Base-by-base conservation (phyloP, 75 land plant species). In the Picea sitchensis region DNA sequence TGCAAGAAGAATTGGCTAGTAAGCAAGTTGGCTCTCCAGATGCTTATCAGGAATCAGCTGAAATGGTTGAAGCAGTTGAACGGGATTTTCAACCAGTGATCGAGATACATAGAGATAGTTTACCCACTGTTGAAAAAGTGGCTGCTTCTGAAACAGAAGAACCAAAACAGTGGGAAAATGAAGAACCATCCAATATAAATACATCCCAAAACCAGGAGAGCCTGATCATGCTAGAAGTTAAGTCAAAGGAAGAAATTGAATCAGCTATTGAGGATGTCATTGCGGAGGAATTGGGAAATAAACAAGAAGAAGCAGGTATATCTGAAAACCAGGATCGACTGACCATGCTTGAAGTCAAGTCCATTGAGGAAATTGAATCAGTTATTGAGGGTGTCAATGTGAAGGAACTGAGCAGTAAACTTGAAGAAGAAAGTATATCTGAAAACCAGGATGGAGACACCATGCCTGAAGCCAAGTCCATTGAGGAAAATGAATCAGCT, bases 241-340 rank as follows among this genome's bases (percentile, higher is more conserved):
- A 75, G 59, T 75, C 76, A 18, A 75, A 75, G 60, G 76, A 75
- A 30, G 76, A 75, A 75, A 21, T 57, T 54, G 59, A 57, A 54
- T 75, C 60, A 15, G 76, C 31, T 58, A 20, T 75, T 26, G 76
- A 57, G 36, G 14, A 75, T 26, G 60, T 31, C 26, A 31, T 57
- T 75, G 31, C 59, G 5, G 14, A 75, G 20, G 60, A 30, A 31
- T 57, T 75, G 76, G 76, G 30, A 3, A 57, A 57, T 56, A 15
- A 54, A 57, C 47, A 57, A 26, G 76, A 57, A 26, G 76, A 75
- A 75, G 20, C 26, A 57, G 14, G 64, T 75, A 58, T 4, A 15
- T 57, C 76, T 14, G 76, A 57, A 31, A 30, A 26, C 36, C 36
- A 75, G 14, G 57, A 51, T 14, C 36, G 76, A 23, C 56, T 58